Percentiles rank a stretch among this genome's conserved stretches.
Conservation (phyloP, 495 filamentous ascomycete genomes). For the Penicillium goetzii region DNA sequence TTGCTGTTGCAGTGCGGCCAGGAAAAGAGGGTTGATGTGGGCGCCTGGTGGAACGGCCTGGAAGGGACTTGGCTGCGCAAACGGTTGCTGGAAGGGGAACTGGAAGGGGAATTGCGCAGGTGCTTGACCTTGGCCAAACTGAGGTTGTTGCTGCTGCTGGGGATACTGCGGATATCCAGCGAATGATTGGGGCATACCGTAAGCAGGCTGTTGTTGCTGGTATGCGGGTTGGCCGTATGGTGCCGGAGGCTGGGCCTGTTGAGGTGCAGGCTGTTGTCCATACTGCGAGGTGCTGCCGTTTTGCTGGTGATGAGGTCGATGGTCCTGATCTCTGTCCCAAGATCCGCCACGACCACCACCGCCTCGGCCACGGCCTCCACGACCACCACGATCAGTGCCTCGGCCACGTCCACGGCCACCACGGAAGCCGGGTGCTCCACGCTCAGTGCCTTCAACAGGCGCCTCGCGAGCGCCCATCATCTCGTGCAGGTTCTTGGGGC, state of each 20-base stretch:
- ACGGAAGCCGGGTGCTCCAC: conserved; percentile 36
- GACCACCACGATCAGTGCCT: conserved; percentile 49
- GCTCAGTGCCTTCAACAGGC: conserved; percentile 51
- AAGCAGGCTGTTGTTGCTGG: conserved; percentile 32
- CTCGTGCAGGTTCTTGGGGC: conserved; percentile 63
- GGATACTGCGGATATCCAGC: conserved; percentile 36
- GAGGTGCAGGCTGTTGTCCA: conserved; percentile 10
- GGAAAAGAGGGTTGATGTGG: conserved; percentile 69
- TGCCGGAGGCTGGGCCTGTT: conserved; percentile 31
- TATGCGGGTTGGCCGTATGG: conserved; percentile 33
- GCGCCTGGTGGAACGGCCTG: conserved; percentile 50
- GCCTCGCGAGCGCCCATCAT: conserved; percentile 52
- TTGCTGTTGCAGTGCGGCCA: conserved; percentile 52
- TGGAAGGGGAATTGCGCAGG: conserved; percentile 44
- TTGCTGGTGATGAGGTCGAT: conserved; percentile 40
- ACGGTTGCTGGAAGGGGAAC: conserved; percentile 40
- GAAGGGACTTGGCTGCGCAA: conserved; percentile 37
- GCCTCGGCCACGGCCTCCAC: conserved; percentile 53
- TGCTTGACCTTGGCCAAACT: conserved; percentile 36
- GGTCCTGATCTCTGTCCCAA: conserved; percentile 49
- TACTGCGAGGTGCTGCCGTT: conserved; percentile 25
- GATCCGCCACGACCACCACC: conserved; percentile 50
- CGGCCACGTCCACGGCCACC: conserved; percentile 47
- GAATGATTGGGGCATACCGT: conserved; percentile 37
- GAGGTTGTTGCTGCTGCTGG: conserved; percentile 34